A percentile compares a stretch with the other conserved stretches of the same genome.
Conservation (phyloP, 2,329 filamentous ascomycete species). For the Xylariales sp. region DNA sequence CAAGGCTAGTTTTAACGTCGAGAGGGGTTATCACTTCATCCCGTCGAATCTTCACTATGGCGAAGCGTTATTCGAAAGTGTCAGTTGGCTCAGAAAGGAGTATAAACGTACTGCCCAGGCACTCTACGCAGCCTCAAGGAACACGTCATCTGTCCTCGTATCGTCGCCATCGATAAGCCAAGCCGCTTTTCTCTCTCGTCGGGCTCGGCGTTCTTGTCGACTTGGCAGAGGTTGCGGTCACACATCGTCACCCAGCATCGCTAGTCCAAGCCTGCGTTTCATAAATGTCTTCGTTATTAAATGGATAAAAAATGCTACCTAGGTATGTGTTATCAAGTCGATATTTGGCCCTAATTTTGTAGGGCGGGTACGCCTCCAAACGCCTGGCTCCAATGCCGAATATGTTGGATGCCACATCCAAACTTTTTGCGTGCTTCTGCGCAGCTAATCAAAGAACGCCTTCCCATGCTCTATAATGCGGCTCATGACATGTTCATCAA, state of each 20-base stretch:
- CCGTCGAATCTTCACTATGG: not conserved
- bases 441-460: not conserved
- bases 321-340: no score
- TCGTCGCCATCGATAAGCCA: no score
- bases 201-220: no score
- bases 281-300: not conserved
- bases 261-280: not conserved
- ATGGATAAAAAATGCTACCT: not conserved
- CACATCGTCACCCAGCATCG: not conserved
- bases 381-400: not conserved
- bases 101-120: not conserved
- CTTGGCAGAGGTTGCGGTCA: no score
- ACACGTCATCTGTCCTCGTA: not conserved
- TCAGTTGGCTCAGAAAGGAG: not conserved
- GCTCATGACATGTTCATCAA: no score
- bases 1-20: conserved; percentile 5
- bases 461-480: no score
- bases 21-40: not conserved
- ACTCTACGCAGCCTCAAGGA: not conserved
- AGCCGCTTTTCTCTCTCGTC: no score
- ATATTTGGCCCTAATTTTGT: no score
- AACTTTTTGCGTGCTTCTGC: not conserved
- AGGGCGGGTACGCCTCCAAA: no score
- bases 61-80: no score
- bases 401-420: not conserved